Conservation (phyloP, 1,284 basidiomycete genomes). For the Singerocomus inundabilis region DNA sequence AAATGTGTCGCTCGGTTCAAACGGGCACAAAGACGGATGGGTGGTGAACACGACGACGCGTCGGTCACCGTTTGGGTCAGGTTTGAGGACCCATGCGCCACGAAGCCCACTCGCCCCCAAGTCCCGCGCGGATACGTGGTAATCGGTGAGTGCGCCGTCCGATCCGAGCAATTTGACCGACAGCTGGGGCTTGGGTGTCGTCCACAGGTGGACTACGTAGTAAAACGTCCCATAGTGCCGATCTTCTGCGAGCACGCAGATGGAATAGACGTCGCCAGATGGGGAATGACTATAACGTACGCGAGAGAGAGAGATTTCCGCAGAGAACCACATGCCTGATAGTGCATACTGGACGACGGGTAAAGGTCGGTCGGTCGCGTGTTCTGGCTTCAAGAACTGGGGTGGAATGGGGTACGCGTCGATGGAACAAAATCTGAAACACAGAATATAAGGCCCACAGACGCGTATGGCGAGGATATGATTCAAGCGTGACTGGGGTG, state of each 20-base stretch:
- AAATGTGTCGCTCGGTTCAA: neutral
- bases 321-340: slow-evolving; percentile 36
- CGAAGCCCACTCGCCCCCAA: slow-evolving; percentile 44
- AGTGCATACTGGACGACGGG: slow-evolving; percentile 27
- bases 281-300: slow-evolving; percentile 3
- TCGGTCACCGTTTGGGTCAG: slow-evolving; percentile 30
- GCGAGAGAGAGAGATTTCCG: slow-evolving; percentile 40
- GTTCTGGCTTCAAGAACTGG: neutral
- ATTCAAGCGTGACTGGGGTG: slow-evolving; percentile 43
- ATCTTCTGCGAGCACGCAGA: slow-evolving; percentile 46
- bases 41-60: slow-evolving; percentile 14
- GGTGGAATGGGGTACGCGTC: slow-evolving; percentile 41
- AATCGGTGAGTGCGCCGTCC: neutral
- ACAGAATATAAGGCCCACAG: slow-evolving; percentile 45
- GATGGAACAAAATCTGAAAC: slow-evolving; percentile 47
- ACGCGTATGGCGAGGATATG: slow-evolving; percentile 37
- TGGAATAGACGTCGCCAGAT: slow-evolving; percentile 16
- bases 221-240: slow-evolving; percentile 46
- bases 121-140: slow-evolving; percentile 35
- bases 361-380: neutral
- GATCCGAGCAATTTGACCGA: slow-evolving; percentile 35
- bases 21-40: neutral
- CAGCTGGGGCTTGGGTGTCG: slow-evolving; percentile 21
- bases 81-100: slow-evolving; percentile 47
- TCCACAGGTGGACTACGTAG: slow-evolving; percentile 35